A percentile compares a stretch with the other conserved stretches of the same genome.
Evolutionary conservation across 805 yeast genomes (phyloP).

Genomic region (Kodamaea neixiangensis): DNA sequence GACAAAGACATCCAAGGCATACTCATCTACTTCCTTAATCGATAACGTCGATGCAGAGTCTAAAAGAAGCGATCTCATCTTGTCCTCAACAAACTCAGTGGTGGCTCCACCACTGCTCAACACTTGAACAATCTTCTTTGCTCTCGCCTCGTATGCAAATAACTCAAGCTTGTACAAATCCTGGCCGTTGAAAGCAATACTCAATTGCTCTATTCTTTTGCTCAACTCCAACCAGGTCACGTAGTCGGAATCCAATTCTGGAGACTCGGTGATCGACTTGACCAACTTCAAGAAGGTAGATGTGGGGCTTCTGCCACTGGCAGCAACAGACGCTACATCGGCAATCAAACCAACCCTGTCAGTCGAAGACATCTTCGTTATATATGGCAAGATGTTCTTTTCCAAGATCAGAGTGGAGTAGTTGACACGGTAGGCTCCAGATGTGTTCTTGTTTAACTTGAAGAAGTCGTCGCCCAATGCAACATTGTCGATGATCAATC

Average conservation of each 20-base stretch:
- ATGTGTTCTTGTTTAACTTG: slow-evolving; percentile 52
- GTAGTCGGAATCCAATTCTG: slow-evolving; percentile 35
- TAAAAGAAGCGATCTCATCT: slow-evolving; percentile 43
- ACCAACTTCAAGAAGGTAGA: slow-evolving; percentile 48
- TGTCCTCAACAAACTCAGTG: slow-evolving; percentile 29
- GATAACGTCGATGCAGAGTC: slow-evolving; percentile 40
- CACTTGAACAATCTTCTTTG: slow-evolving; percentile 26
- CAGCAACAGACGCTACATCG: slow-evolving; percentile 51
- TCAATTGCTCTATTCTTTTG: slow-evolving; percentile 34
- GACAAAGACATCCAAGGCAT: slow-evolving; percentile 33
- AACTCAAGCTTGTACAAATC: slow-evolving; percentile 32
- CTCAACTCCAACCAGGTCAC: slow-evolving; percentile 59
- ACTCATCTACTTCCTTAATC: slow-evolving; percentile 37
- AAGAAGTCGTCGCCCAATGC: slow-evolving; percentile 28
- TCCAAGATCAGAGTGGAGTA: slow-evolving; percentile 47
- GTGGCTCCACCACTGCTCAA: slow-evolving; percentile 16
- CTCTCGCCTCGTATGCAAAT: slow-evolving; percentile 32
- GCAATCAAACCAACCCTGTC: slow-evolving; percentile 59
- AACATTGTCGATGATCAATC: slow-evolving; percentile 22
- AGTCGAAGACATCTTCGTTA: slow-evolving; percentile 40
- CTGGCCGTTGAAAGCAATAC: slow-evolving; percentile 33
- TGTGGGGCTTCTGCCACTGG: slow-evolving; percentile 45
- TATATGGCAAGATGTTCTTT: slow-evolving; percentile 39
- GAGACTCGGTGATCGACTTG: slow-evolving; percentile 24
- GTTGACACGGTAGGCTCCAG: slow-evolving; percentile 56